Evolutionary conservation across 164 flowering plant species (phyloP).

Genomic region (Cinnamomum micranthum): DNA sequence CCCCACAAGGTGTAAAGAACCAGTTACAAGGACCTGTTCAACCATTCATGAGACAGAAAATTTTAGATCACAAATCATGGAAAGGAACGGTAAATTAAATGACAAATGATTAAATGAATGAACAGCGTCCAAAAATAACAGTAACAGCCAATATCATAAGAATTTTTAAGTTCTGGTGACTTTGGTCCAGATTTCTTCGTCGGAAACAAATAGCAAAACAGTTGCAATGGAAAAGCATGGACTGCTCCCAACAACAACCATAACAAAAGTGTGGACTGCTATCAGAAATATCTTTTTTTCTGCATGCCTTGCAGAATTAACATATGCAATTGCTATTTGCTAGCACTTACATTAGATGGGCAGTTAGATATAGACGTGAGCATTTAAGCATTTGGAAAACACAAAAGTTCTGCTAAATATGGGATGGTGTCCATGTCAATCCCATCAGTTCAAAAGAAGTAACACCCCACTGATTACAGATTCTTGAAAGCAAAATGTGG

Average conservation of each 20-base stretch:
- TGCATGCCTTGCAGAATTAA: neutral
- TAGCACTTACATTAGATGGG: neutral
- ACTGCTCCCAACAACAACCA: too few species aligned
- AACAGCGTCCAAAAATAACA: too few species aligned
- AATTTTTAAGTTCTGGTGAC: neutral
- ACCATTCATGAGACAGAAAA: neutral
- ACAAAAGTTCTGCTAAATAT: too few species aligned
- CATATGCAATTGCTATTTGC: neutral
- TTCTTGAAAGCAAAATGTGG: neutral
- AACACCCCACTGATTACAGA: neutral
- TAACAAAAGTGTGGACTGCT: too few species aligned
- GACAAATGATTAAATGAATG: neutral
- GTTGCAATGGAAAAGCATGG: too few species aligned
- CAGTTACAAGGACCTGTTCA: constrained; percentile 82
- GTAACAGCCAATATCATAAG: neutral
- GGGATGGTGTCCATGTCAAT: neutral
- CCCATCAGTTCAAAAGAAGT: neutral
- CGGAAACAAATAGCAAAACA: too few species aligned
- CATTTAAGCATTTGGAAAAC: neutral
- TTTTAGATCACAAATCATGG: neutral
- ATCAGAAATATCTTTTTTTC: too few species aligned
- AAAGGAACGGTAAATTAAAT: too few species aligned
- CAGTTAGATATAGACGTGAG: neutral
- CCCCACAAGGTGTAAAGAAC: constrained; percentile 87
- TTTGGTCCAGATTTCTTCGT: neutral